Base-by-base conservation (phyloP, 1,284 basidiomycete genomes). In the Naganishia liquefaciens region DNA sequence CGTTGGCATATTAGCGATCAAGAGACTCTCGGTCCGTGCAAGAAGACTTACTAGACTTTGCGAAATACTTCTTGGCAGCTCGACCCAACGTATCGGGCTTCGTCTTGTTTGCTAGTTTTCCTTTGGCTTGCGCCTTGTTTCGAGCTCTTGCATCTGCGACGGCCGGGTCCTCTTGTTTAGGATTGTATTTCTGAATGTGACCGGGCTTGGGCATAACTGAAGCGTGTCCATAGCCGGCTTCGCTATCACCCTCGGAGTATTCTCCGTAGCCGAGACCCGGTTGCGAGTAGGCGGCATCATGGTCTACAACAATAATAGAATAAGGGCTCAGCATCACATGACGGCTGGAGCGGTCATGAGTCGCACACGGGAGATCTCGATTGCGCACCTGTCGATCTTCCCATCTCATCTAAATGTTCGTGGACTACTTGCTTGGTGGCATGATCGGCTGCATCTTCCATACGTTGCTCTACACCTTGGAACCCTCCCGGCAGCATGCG, bases 281-380 rank as follows among this genome's bases (percentile, higher is more conserved):
- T 25, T 40, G 57, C 1, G 46, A 37, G 27, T 50, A 50, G 21
- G 46, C 39, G 3, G 39, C 33, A 13, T 60, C 57, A 19, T 21
- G 46, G 27, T 43, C 54, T 57, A 25, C 27, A 28, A 37, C 57
- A 46, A 60, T 60, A 25, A 46, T 60, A 5, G 57, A 60, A 40
- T 60, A 46, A 46, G 57, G 49, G 47, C 57, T 60, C 33, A 60
- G 57, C 57, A 60, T 60, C 27, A 46, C 57, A 40, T 30, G 37
- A 27, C 49, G 57, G 27, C 46, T 50, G 23, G 54, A 44, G 19
- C 5, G 17, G 25, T 23, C 46, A 46, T 50, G 37, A 10, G 57
- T 30, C 46, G 57, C 37, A 40, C n/a, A 30, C 39, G 6, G 4
- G 23, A 39, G 33, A 50, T 19, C 23, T 23, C n/a, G 57, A 33